Percentiles rank a stretch among this genome's conserved stretches.
Evolutionary conservation across 2,329 filamentous ascomycete species (phyloP).

Genomic region (Myriosclerotinia scirpicola): DNA sequence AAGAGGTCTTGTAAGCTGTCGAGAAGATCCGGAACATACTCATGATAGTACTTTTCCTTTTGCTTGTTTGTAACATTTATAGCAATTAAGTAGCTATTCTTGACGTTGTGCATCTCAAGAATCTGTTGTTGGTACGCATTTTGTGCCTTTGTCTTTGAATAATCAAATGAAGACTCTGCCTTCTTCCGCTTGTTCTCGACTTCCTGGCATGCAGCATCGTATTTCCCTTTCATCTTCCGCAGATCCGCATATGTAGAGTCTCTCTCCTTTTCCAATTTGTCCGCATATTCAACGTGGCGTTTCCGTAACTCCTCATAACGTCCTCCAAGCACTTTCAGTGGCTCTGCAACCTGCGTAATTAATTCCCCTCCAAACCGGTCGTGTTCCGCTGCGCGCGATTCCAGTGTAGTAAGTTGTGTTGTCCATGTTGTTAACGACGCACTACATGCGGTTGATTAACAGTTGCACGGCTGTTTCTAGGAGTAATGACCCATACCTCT

Average conservation of each 20-base stretch:
- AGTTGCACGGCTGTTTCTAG: conserved; percentile 21
- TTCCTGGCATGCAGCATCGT: conserved; percentile 89
- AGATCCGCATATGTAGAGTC: conserved; percentile 81
- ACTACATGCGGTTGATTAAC: conserved; percentile 46
- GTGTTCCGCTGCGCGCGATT: conserved; percentile 84
- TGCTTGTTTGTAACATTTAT: conserved; percentile 98
- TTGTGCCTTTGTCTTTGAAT: conserved; percentile 82
- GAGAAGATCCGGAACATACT: conserved; percentile 91
- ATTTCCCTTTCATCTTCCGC: conserved; percentile 88
- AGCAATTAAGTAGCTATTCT: conserved; percentile 95
- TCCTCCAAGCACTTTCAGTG: conserved; percentile 69
- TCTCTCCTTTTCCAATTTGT: conserved; percentile 84
- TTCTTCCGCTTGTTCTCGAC: conserved; percentile 95
- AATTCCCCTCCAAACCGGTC: conserved; percentile 81
- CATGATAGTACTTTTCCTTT: conserved; percentile 96
- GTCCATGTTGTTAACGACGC: conserved; percentile 97
- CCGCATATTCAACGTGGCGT: conserved; percentile 83
- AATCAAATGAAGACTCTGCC: conserved; percentile 86
- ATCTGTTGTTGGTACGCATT: conserved; percentile 90
- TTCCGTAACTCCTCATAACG: conserved; percentile 93
- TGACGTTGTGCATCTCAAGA: conserved; percentile 93
- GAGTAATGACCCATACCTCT: conserved; percentile 57
- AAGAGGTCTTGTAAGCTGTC: conserved; percentile 92
- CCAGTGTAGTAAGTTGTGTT: conserved; percentile 86
- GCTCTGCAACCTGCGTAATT: conserved; percentile 78